Percentiles rank a stretch among this genome's conserved stretches.
These are phyloP conservation scores for Shiraia sp. DNA, from an alignment of 2,329 filamentous ascomycete genomes.

Conservation along the genomic window DNA sequence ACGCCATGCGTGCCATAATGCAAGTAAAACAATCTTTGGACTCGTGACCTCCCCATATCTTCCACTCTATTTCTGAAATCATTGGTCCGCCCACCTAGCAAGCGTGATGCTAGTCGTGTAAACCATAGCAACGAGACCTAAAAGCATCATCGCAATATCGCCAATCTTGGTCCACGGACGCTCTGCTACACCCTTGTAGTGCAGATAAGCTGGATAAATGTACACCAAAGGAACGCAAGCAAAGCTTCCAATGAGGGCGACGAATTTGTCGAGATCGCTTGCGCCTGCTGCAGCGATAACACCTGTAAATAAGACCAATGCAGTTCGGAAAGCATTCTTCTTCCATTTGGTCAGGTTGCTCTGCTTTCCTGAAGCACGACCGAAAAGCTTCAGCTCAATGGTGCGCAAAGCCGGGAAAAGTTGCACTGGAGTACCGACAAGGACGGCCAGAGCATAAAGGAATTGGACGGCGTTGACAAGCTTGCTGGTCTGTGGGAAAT, in stretches of 20 bases:
- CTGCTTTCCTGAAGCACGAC: constrained; percentile 68
- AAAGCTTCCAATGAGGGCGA: constrained; percentile 72
- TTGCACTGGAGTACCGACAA: constrained; percentile 75
- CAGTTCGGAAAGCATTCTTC: constrained; percentile 69
- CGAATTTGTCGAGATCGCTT: constrained; percentile 73
- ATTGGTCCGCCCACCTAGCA: constrained; percentile 37
- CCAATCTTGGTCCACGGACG: constrained; percentile 59
- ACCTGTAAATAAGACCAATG: constrained; percentile 62
- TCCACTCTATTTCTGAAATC: not conserved
- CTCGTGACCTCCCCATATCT: not conserved
- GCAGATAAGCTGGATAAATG: constrained; percentile 73
- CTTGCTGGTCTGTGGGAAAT: constrained; percentile 70
- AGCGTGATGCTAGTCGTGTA: constrained; percentile 71
- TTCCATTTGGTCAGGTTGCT: constrained; percentile 71
- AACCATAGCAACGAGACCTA: constrained; percentile 72
- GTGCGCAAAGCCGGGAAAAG: constrained; percentile 75
- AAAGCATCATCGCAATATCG: constrained; percentile 64
- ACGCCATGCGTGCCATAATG: constrained; percentile 3
- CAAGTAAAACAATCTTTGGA: not conserved
- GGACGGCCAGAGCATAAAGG: constrained; percentile 72
- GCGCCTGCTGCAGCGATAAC: constrained; percentile 66
- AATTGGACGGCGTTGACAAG: constrained; percentile 79
- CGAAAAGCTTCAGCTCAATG: constrained; percentile 69
- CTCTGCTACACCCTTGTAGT: constrained; percentile 68
- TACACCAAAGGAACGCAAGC: constrained; percentile 77